Conservation (phyloP, 169 alveolate species). For the Plasmodium reichenowi region DNA sequence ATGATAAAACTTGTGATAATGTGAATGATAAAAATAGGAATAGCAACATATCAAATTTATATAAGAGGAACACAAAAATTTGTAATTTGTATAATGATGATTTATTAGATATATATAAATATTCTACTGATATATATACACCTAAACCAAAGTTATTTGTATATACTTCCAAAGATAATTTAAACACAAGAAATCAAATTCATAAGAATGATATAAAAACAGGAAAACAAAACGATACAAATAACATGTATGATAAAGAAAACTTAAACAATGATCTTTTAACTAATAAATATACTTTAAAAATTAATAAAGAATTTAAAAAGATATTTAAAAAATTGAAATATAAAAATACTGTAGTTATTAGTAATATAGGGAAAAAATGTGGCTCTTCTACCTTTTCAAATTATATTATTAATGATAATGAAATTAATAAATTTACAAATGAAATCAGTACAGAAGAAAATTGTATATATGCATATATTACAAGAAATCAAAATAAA, state of each 20-base stretch:
- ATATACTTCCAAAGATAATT: not conserved
- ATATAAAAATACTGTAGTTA: conserved; percentile 41
- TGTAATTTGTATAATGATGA: conserved; percentile 33
- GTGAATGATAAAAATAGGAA: not conserved
- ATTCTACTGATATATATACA: conserved; percentile 23
- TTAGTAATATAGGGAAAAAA: conserved; percentile 50
- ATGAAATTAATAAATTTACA: conserved; percentile 3
- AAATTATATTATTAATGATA: conserved; percentile 4
- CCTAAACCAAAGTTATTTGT: conserved; percentile 23
- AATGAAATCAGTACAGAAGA: not conserved
- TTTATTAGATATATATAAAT: conserved; percentile 33
- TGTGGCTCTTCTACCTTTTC: conserved; percentile 56
- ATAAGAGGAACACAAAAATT: not conserved
- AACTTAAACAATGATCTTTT: too few relatives aligned
- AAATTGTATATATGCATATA: conserved; percentile 31
- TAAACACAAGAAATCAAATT: not conserved
- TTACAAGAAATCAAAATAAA: conserved; percentile 21
- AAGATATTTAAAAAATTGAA: conserved; percentile 32
- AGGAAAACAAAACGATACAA: not conserved
- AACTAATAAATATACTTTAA: not conserved
- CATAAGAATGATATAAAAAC: not conserved
- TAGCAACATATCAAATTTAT: not conserved
- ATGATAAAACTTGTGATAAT: too few relatives aligned
- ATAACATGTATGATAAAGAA: too few relatives aligned
- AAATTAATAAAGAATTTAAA: conserved; percentile 54